phyloP scores from a whole-genome alignment of 306 rosid species.

The Prunus armeniaca region DNA sequence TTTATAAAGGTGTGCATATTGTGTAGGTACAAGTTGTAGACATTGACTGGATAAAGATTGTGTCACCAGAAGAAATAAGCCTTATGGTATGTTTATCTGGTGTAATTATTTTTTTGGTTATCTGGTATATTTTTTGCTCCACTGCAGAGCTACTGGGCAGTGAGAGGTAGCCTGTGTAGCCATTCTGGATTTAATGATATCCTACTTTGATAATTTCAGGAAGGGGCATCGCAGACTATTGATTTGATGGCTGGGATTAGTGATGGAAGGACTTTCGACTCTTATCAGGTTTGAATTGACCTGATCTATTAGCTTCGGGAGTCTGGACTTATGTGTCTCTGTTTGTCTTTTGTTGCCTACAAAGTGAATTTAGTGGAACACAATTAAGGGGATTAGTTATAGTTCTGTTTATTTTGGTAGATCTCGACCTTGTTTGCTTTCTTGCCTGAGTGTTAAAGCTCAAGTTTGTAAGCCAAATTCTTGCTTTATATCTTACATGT shows the following conservation, averaged over 20 bases:
- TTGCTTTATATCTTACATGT: not conserved
- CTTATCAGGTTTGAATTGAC: slow-evolving; percentile 68
- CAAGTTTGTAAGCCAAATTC: not conserved
- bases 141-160: not conserved
- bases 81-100: slow-evolving; percentile 54
- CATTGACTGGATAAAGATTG: slow-evolving; percentile 80
- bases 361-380: not conserved
- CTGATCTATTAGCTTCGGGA: slow-evolving; percentile 7
- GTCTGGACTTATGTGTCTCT: not conserved
- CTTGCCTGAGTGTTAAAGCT: not conserved
- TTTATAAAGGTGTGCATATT: slow-evolving; percentile 17
- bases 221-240: slow-evolving; percentile 63
- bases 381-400: not conserved
- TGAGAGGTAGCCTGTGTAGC: not conserved
- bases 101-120: not conserved
- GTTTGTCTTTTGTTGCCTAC: not conserved
- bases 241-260: slow-evolving; percentile 64
- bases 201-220: slow-evolving; percentile 49
- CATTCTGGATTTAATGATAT: slow-evolving; percentile 15
- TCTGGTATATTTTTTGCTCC: not conserved
- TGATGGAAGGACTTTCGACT: slow-evolving; percentile 67
- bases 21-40: slow-evolving; percentile 91
- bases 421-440: slow-evolving; percentile 17
- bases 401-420: not conserved
- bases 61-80: slow-evolving; percentile 67